Evolutionary conservation across 2,329 filamentous ascomycete species (phyloP).

Genomic region (Chlorencoelia australis): DNA sequence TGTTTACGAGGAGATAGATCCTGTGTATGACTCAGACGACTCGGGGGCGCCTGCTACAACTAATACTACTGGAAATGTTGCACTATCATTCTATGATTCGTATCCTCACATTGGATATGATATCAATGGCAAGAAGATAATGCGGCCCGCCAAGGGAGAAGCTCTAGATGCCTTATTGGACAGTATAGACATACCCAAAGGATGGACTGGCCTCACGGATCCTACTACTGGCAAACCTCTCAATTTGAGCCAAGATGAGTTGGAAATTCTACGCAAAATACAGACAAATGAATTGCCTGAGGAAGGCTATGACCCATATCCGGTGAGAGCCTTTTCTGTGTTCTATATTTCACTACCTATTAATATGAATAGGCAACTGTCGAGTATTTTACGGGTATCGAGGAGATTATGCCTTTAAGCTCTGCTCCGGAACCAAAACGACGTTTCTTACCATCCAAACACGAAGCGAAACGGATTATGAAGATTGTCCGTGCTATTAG

Average conservation of each 20-base stretch:
- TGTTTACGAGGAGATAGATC: constrained; percentile 87
- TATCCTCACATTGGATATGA: constrained; percentile 98
- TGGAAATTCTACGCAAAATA: constrained; percentile 79
- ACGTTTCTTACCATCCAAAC: constrained; percentile 90
- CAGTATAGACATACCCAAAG: constrained; percentile 92
- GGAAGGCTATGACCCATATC: constrained; percentile 88
- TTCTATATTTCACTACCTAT: constrained; percentile 3
- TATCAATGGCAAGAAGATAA: constrained; percentile 96
- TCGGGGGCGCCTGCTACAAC: constrained; percentile 67
- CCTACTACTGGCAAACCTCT: constrained; percentile 88
- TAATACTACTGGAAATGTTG: constrained; percentile 95
- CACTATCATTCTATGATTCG: constrained; percentile 88
- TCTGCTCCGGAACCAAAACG: constrained; percentile 93
- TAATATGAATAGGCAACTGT: constrained; percentile 55
- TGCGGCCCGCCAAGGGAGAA: constrained; percentile 88
- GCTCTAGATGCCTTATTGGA: constrained; percentile 89
- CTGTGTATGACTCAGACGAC: constrained; percentile 93
- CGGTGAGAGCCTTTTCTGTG: constrained; percentile 40
- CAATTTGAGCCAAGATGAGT: constrained; percentile 75
- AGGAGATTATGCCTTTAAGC: constrained; percentile 90
- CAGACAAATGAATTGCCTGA: constrained; percentile 82
- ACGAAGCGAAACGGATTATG: constrained; percentile 92
- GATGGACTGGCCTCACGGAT: constrained; percentile 93
- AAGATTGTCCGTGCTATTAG: constrained; percentile 94
- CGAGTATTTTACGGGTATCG: constrained; percentile 84